Conservation (phyloP, 1,284 basidiomycete genomes). For the Rhodotorula sp. region DNA sequence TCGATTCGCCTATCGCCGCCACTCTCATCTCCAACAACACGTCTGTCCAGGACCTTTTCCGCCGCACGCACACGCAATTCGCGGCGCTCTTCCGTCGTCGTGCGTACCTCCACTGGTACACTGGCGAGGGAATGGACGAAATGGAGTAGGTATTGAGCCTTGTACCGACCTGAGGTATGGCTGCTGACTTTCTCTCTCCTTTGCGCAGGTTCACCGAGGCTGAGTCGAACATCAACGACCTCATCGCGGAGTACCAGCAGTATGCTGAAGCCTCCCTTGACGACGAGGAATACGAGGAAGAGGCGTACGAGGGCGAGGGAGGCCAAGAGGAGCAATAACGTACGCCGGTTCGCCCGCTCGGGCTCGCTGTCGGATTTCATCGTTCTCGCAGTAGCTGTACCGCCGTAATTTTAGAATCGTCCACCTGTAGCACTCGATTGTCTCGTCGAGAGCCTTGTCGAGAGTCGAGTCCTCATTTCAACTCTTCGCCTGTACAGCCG, state of each 20-base stretch:
- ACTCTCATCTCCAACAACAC: conserved; percentile 75
- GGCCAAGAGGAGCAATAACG: conserved; percentile 11
- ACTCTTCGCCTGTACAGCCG: too few relatives aligned
- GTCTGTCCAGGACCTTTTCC: conserved; percentile 75
- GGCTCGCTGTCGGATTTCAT: too few relatives aligned
- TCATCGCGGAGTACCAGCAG: conserved; percentile 42
- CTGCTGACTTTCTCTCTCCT: not conserved
- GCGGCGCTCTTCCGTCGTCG: conserved; percentile 73
- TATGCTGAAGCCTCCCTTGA: conserved; percentile 28
- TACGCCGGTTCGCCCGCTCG: too few relatives aligned
- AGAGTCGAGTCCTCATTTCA: too few relatives aligned
- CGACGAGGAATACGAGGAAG: conserved; percentile 22
- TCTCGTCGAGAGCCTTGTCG: too few relatives aligned
- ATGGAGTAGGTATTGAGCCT: conserved; percentile 59
- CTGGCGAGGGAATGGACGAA: conserved; percentile 77
- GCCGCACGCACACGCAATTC: conserved; percentile 75
- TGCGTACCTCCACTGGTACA: conserved; percentile 90
- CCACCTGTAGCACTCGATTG: too few relatives aligned
- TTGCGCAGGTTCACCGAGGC: conserved; percentile 63
- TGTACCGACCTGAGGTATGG: too few relatives aligned
- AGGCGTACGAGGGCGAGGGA: conserved; percentile 4
- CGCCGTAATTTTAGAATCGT: too few relatives aligned
- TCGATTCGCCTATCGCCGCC: conserved; percentile 63
- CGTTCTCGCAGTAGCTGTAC: too few relatives aligned
- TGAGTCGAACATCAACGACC: conserved; percentile 46